Base-by-base conservation (phyloP, 495 filamentous ascomycete species). In the Tuber aestivum region DNA sequence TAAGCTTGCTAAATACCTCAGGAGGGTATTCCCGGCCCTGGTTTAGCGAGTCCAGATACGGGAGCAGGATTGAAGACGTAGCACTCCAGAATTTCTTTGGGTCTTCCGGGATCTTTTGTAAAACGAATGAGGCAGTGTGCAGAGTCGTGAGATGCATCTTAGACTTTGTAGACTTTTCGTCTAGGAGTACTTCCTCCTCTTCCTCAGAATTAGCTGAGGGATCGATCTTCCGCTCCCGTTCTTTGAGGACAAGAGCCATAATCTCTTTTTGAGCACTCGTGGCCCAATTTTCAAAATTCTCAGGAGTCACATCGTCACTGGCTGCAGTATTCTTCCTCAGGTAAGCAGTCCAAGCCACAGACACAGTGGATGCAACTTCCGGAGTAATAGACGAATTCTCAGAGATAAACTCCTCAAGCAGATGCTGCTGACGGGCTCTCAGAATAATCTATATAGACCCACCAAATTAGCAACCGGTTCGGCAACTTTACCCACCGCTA, bases 101-200 rank as follows among this genome's bases (percentile, higher is more conserved):
- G 32, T 85, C 84, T 45, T 86, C 79, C 82, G 86, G 85, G 1
- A 85, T 76, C 68, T 84, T 79, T 71, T 84, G 82, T 42, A 94
- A 86, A 14, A 88, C 89, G 69, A 84, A 81, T 20, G 89, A 87
- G 2, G 92, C 90, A 1, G 89, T 86, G 32, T 87, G 85, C 73
- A 91, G 90, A 3, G 93, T 97, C 82, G 89, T 92, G 74, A 97
- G 89, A 79, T 97, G 94, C 94, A 97, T 97, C 82, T 96, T 97
- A 72, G 93, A 84, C 86, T 97, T 98, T 4, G 90, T 89, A 78
- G 96, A 92, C 74, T 91, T 89, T 69, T 88, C 87, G 77, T 96
- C 93, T 44, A 83, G 79, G 42, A 72, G 68, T 18, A 81, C 61
- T 8, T 78, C 80, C 35, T 77, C 78, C 44, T 77, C 73, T 14